Percentiles rank a stretch among this genome's conserved stretches.
These are phyloP conservation scores for Alternaria alternata DNA, from an alignment of 2,329 filamentous ascomycete species.

Conservation along the genomic window DNA sequence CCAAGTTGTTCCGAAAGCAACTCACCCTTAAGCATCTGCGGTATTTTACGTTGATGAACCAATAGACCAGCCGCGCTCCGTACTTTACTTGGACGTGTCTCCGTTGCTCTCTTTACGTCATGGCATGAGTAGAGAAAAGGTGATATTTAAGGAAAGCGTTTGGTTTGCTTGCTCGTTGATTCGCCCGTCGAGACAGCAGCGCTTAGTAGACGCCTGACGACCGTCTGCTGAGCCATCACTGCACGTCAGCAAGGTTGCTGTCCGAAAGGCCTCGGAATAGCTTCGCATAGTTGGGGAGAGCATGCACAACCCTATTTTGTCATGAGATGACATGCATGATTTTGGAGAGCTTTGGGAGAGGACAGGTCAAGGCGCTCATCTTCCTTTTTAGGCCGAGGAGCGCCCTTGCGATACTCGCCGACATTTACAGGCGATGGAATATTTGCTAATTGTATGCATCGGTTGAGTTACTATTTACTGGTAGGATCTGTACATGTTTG, in stretches of 20 bases:
- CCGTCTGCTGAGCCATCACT: neutral
- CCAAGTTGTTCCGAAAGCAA: neutral
- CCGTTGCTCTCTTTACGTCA: neutral
- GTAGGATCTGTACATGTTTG: neutral
- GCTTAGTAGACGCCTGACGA: conserved; percentile 9
- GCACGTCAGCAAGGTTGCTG: neutral
- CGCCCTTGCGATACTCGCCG: neutral
- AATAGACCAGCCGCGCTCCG: neutral
- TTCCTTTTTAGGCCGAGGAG: neutral
- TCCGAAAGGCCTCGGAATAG: neutral
- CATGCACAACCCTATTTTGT: neutral
- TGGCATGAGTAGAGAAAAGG: neutral
- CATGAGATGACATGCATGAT: neutral
- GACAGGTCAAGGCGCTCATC: neutral
- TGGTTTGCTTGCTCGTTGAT: neutral
- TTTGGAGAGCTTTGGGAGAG: neutral
- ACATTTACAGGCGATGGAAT: neutral
- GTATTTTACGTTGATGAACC: neutral
- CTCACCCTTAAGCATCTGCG: neutral
- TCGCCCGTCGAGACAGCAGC: neutral
- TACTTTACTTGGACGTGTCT: neutral
- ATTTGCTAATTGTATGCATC: too few relatives aligned
- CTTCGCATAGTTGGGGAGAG: too few relatives aligned
- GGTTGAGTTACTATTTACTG: too few relatives aligned
- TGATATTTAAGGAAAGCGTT: neutral